Evolutionary conservation across 352 stramenopile genomes (phyloP).

Genomic region (Phytopythium mirpurense): DNA sequence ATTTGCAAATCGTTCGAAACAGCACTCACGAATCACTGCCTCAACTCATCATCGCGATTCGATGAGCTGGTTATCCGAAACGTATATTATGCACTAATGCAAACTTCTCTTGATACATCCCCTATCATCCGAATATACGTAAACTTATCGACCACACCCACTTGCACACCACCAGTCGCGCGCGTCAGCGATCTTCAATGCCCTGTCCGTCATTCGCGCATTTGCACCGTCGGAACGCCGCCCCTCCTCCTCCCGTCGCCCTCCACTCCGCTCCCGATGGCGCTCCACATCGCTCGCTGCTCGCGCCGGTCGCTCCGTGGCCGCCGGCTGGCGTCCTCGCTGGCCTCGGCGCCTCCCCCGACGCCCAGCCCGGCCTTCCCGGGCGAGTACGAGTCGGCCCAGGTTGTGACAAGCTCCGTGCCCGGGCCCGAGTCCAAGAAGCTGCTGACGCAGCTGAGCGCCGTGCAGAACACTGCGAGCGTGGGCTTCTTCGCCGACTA

Average conservation of each 20-base stretch:
- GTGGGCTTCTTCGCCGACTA: conserved; percentile 84
- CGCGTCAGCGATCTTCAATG: conserved; percentile 7
- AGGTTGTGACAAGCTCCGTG: conserved; percentile 47
- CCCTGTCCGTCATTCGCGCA: conserved; percentile 13
- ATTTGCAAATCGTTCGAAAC: too few species aligned
- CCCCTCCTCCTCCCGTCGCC: conserved; percentile 4
- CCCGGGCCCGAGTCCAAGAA: conserved; percentile 63
- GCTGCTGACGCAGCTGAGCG: conserved; percentile 41
- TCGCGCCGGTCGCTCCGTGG: conserved; percentile 9
- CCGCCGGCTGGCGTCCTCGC: conserved; percentile 9
- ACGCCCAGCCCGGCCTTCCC: conserved; percentile 60
- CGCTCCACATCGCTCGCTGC: conserved; percentile 9
- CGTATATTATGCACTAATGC: not conserved
- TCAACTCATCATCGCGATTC: not conserved
- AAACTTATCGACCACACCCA: not conserved
- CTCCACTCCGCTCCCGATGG: conserved; percentile 5
- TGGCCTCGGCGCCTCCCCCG: conserved; percentile 26
- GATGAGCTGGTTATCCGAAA: not conserved
- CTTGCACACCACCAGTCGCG: not conserved
- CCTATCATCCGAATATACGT: not conserved
- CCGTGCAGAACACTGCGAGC: conserved; percentile 58
- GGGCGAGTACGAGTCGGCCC: conserved; percentile 41
- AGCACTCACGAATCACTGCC: too few species aligned
- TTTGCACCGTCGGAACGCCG: conserved; percentile 27
- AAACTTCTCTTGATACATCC: not conserved